phyloP scores from a whole-genome alignment of 1,284 basidiomycete species.

The Irpex rosettiformis region DNA sequence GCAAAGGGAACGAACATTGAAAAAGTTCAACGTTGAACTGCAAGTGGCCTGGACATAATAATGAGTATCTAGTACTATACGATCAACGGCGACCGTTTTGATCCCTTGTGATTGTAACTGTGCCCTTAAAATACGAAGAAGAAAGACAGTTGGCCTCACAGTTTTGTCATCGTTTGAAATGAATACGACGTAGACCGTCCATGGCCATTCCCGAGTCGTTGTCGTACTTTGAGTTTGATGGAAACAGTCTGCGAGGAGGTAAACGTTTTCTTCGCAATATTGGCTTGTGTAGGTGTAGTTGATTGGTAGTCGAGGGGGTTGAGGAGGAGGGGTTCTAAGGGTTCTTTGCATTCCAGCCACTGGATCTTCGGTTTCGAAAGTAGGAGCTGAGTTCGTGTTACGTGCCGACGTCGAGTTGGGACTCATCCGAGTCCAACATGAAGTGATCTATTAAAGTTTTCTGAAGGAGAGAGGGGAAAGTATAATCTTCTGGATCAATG shows the following conservation, averaged over 20 bases:
- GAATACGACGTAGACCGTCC: conserved; percentile 58
- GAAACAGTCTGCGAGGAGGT: conserved; percentile 47
- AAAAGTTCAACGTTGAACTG: neutral
- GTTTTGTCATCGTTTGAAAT: conserved; percentile 60
- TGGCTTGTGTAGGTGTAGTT: conserved; percentile 34
- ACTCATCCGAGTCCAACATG: too few species aligned
- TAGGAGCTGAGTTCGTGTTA: too few species aligned
- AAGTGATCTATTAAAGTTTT: too few species aligned
- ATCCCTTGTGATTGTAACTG: too few species aligned
- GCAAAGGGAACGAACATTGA: neutral
- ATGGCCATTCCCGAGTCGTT: conserved; percentile 29
- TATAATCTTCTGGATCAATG: too few species aligned
- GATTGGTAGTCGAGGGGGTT: conserved; percentile 28
- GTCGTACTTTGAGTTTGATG: conserved; percentile 15
- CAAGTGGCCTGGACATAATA: too few species aligned
- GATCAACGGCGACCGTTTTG: too few species aligned
- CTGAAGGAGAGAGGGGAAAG: too few species aligned
- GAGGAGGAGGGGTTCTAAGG: neutral
- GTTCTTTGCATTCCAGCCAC: too few species aligned
- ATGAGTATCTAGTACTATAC: too few species aligned
- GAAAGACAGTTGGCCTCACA: conserved; percentile 35
- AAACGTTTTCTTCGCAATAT: conserved; percentile 74
- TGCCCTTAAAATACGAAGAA: neutral
- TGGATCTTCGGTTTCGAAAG: too few species aligned
- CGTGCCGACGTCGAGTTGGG: too few species aligned